A percentile compares a stretch with the other conserved stretches of the same genome.
These are phyloP conservation scores for Prunus kanzakura DNA, from an alignment of 306 rosid genomes.

Conservation along the genomic window DNA sequence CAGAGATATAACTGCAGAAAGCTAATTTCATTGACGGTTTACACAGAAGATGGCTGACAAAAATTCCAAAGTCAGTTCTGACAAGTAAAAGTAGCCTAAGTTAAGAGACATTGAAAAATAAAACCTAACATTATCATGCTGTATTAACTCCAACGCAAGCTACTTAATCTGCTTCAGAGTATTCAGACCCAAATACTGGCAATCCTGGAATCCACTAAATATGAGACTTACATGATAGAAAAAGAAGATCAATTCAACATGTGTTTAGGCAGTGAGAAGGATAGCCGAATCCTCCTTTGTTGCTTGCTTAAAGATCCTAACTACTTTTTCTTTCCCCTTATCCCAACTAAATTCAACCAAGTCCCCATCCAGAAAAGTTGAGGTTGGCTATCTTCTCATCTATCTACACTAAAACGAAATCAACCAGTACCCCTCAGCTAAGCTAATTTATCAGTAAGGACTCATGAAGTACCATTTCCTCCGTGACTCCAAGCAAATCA, in stretches of 20 bases:
- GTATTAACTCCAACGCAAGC: neutral
- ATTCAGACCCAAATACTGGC: neutral
- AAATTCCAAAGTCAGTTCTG: neutral
- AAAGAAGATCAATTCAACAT: neutral
- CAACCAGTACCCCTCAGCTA: neutral
- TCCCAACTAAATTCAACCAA: neutral
- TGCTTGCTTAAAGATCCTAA: neutral
- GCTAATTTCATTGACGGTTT: conserved; percentile 11
- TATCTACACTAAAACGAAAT: neutral
- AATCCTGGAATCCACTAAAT: neutral
- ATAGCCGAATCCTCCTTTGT: neutral
- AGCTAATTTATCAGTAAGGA: neutral
- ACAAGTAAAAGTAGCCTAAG: neutral
- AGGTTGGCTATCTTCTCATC: neutral
- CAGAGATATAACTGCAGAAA: conserved; percentile 13
- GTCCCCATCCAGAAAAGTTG: neutral
- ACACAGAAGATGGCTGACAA: neutral
- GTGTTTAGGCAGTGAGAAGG: neutral
- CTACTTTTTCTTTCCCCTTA: neutral
- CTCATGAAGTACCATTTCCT: neutral
- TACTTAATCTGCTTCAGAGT: neutral
- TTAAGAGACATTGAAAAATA: neutral
- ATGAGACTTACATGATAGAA: neutral
- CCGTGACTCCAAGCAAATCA: neutral
- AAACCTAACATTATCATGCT: neutral